Evolutionary conservation across 768 basidiomycete genomes (phyloP).

Genomic region (Boletus bicolor): DNA sequence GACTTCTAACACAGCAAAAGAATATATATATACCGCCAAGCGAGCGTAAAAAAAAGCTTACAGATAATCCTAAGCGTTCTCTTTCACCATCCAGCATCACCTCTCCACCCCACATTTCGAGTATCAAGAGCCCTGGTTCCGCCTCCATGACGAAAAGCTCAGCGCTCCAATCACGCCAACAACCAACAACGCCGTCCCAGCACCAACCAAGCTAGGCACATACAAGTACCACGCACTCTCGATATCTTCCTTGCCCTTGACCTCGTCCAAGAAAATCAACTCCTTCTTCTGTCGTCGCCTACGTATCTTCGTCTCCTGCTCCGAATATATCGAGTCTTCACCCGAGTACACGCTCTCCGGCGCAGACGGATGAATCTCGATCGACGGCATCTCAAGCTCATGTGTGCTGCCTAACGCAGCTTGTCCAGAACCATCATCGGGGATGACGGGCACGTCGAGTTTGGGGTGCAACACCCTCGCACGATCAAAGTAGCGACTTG

Average conservation of each 20-base stretch:
- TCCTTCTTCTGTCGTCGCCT: constrained; percentile 57
- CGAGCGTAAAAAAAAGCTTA: constrained; percentile 4
- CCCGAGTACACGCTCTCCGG: constrained; percentile 29
- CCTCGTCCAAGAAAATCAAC: constrained; percentile 42
- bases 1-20: constrained; percentile 13
- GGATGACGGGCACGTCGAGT: constrained; percentile 68
- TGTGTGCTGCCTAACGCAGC: constrained; percentile 28
- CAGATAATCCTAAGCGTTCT: constrained; percentile 2
- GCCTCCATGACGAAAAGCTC: constrained; percentile 67
- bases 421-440: constrained; percentile 39
- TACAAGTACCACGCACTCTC: constrained; percentile 80
- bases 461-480: constrained; percentile 57
- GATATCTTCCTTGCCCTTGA: constrained; percentile 50
- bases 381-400: constrained; percentile 66
- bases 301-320: constrained; percentile 34
- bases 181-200: constrained; percentile 78
- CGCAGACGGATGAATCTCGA: constrained; percentile 43
- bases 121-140: constrained; percentile 57
- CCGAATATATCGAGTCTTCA: constrained; percentile 26
- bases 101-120: background rate
- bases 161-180: constrained; percentile 76
- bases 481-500: constrained; percentile 68
- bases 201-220: constrained; percentile 74
- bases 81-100: background rate
- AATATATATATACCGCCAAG: constrained; percentile 14